These are phyloP conservation scores for Fusarium acutatum DNA, from an alignment of 2,329 filamentous ascomycete genomes.

Conservation along the genomic window DNA sequence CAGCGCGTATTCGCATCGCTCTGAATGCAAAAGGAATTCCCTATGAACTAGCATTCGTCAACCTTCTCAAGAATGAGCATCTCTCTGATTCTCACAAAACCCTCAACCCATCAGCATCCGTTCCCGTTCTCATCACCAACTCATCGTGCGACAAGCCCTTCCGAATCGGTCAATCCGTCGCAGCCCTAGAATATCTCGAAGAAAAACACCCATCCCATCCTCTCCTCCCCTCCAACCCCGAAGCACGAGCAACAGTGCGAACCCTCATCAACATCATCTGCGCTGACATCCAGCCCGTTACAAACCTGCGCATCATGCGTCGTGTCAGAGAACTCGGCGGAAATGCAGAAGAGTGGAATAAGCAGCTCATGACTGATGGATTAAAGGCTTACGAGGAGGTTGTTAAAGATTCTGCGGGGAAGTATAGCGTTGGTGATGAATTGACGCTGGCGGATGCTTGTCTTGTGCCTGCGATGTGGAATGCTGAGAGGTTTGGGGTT, in stretches of 20 bases:
- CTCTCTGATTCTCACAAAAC: conserved; percentile 52
- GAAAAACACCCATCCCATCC: conserved; percentile 56
- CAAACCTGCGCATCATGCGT: conserved; percentile 63
- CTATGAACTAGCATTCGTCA: conserved; percentile 57
- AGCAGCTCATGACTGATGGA: conserved; percentile 59
- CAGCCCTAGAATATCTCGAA: conserved; percentile 70
- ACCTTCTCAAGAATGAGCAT: conserved; percentile 65
- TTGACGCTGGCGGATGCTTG: conserved; percentile 67
- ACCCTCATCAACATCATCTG: conserved; percentile 63
- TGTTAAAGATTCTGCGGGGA: conserved; percentile 50
- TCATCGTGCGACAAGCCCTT: conserved; percentile 47
- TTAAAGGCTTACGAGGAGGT: conserved; percentile 65
- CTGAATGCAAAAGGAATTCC: conserved; percentile 63
- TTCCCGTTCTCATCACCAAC: conserved; percentile 66
- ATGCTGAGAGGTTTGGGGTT: conserved; percentile 63
- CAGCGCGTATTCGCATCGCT: conserved; percentile 68
- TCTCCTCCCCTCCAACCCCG: conserved; percentile 58
- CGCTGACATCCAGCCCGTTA: conserved; percentile 67
- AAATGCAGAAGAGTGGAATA: conserved; percentile 59
- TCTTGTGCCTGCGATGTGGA: conserved; percentile 66
- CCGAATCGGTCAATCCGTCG: conserved; percentile 64
- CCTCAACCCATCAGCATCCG: conserved; percentile 62
- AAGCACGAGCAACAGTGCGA: conserved; percentile 59
- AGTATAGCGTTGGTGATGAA: conserved; percentile 63
- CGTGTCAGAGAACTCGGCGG: conserved; percentile 55